A percentile compares a stretch with the other conserved stretches of the same genome.
phyloP scores from a whole-genome alignment of 768 basidiomycete species.

The Gautieria morchelliformis region DNA sequence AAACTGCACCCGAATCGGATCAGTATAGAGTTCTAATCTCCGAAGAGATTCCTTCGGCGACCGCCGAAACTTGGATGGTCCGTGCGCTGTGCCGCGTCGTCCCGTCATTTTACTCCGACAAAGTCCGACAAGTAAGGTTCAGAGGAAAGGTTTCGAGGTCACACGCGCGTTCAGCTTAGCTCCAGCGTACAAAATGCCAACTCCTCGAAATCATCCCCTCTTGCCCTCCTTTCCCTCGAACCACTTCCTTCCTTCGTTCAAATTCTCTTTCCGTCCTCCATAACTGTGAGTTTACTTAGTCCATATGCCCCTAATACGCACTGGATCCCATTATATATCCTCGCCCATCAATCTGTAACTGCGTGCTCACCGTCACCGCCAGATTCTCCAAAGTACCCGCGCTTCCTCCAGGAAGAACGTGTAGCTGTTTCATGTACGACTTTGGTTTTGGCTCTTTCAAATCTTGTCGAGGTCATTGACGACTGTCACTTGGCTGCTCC shows the following conservation, averaged over 20 bases:
- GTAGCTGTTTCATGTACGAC: background rate
- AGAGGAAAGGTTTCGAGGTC: conserved; percentile 1
- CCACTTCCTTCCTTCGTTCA: conserved; percentile 4
- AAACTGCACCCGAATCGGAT: too few species aligned
- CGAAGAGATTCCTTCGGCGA: background rate
- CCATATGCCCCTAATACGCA: background rate
- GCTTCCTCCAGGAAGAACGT: background rate
- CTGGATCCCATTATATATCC: background rate
- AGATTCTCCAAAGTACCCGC: background rate
- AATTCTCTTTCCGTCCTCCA: background rate
- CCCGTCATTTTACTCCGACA: background rate
- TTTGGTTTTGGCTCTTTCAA: background rate
- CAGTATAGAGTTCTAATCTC: background rate
- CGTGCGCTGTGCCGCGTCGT: background rate
- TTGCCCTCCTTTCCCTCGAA: conserved; percentile 8
- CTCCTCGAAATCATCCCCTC: conserved; percentile 8
- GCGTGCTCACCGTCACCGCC: background rate
- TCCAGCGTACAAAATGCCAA: conserved; percentile 10
- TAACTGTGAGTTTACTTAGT: conserved; percentile 11
- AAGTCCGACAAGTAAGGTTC: conserved; percentile 1
- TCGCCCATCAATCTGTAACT: background rate
- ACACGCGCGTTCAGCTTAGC: conserved; percentile 9
- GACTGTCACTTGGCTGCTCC: background rate
- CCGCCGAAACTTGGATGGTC: background rate
- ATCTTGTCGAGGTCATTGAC: background rate